phyloP scores from a whole-genome alignment of 2,329 filamentous ascomycete genomes.

The Berkeleyomyces basicola region DNA sequence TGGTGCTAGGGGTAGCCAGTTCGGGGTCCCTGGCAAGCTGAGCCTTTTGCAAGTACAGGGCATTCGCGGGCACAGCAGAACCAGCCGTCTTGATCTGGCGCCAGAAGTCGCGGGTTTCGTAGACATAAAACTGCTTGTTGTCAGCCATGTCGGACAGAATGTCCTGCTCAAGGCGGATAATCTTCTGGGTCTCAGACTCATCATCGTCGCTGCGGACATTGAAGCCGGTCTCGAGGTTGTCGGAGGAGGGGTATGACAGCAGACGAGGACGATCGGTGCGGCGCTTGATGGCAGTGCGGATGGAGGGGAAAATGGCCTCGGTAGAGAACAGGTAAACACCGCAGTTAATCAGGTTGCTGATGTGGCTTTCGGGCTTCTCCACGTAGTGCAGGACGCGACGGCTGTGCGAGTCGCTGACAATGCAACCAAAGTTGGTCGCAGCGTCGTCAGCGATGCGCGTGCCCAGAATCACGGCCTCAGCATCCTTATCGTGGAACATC shows the following conservation, averaged over 20 bases:
- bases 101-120: conserved; percentile 99
- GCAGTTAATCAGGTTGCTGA: conserved; percentile 98
- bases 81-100: conserved; percentile 99
- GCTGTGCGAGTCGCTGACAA: conserved; percentile 84
- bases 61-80: conserved; percentile 90
- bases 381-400: conserved; percentile 97
- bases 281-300: conserved; percentile 87
- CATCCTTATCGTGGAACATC: conserved; percentile 86
- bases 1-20: conserved; percentile 66
- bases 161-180: conserved; percentile 91
- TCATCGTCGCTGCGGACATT: conserved; percentile 47
- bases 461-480: conserved; percentile 89
- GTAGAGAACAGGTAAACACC: conserved; percentile 95
- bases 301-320: conserved; percentile 91
- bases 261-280: conserved; percentile 81
- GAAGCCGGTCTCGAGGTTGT: conserved; percentile 63
- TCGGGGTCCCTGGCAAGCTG: conserved; percentile 49
- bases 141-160: conserved; percentile 91
- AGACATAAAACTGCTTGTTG: conserved; percentile 94
- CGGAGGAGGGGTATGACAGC: conserved; percentile 87
- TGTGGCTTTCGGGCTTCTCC: conserved; percentile 94
- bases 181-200: conserved; percentile 64
- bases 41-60: conserved; percentile 88
- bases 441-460: conserved; percentile 83
- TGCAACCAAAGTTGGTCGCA: conserved; percentile 92